These are phyloP conservation scores for Amaranthus hypochondriacus DNA, from an alignment of 148 eudicot species.

Conservation along the genomic window DNA sequence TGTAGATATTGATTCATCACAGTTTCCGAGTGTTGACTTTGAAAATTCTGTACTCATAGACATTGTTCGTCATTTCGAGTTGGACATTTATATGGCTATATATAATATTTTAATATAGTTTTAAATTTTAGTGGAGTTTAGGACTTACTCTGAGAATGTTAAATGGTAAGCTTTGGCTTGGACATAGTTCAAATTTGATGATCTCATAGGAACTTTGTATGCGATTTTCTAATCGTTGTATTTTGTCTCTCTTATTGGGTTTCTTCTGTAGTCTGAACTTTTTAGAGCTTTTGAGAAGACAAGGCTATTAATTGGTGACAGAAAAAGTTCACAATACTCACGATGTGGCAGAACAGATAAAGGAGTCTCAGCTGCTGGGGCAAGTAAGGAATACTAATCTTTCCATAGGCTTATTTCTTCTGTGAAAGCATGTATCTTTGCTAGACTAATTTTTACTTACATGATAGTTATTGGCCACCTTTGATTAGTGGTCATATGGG, in stretches of 20 bases:
- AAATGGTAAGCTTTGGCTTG: not conserved
- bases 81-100: no score
- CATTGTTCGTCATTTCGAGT: no score
- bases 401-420: not conserved
- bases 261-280: conserved; percentile 69
- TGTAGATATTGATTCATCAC: no score
- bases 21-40: no score
- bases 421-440: not conserved
- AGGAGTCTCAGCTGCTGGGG: conserved; percentile 93
- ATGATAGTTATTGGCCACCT: not conserved
- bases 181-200: not conserved
- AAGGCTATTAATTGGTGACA: conserved; percentile 62
- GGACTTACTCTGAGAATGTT: no score
- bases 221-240: conserved; percentile 1
- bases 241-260: conserved; percentile 17
- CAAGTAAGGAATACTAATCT: conserved; percentile 48
- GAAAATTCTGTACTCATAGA: no score
- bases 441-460: not conserved
- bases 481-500: no score
- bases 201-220: not conserved
- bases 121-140: no score
- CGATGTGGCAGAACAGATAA: conserved; percentile 98
- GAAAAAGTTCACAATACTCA: conserved; percentile 63
- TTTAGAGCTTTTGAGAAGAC: conserved; percentile 73
- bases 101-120: no score